Evolutionary conservation across 2,329 filamentous ascomycete species (phyloP).

Genomic region (Chaetomium globosum): DNA sequence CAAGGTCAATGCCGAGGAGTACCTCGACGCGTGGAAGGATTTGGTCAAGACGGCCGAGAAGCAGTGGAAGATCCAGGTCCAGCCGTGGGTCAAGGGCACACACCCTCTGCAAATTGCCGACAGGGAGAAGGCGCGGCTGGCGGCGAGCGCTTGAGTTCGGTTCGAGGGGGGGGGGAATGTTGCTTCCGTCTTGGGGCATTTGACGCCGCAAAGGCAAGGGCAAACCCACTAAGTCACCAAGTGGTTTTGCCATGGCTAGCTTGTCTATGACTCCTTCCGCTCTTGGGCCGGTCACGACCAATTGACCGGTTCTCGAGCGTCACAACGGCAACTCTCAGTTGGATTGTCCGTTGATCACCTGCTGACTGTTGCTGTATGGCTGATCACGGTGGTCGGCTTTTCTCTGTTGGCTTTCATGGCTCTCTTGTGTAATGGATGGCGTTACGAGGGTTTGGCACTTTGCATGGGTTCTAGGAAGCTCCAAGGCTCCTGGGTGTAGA

Average conservation of each 20-base stretch:
- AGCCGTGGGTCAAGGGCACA: slow-evolving; percentile 40
- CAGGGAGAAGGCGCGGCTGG: slow-evolving; percentile 21
- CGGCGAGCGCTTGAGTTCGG: slow-evolving; percentile 16
- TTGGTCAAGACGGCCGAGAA: slow-evolving; percentile 68
- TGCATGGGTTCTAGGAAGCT: slow-evolving; percentile 25
- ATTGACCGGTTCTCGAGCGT: not conserved
- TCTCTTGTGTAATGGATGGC: slow-evolving; percentile 34
- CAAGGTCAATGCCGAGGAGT: slow-evolving; percentile 60
- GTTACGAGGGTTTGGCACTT: slow-evolving; percentile 30
- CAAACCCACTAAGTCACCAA: slow-evolving; percentile 11
- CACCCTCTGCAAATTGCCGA: slow-evolving; percentile 36
- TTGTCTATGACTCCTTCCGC: slow-evolving; percentile 17
- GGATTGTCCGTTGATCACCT: slow-evolving; percentile 8
- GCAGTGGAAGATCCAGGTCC: slow-evolving; percentile 61
- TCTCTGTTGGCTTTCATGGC: slow-evolving; percentile 22
- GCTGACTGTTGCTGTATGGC: slow-evolving; percentile 4
- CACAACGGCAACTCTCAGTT: slow-evolving; percentile 5
- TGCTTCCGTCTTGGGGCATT: slow-evolving; percentile 1
- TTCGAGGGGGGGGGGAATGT: not conserved
- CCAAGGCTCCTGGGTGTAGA: slow-evolving; percentile 23
- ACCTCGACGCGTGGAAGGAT: slow-evolving; percentile 65
- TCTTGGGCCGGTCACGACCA: not conserved
- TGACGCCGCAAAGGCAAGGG: not conserved
- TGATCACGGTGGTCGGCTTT: slow-evolving; percentile 6
- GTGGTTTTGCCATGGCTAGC: slow-evolving; percentile 6